A percentile compares a stretch with the other conserved stretches of the same genome.
Evolutionary conservation across 2,329 filamentous ascomycete species (phyloP).

Genomic region (Nectriaceae sp.): DNA sequence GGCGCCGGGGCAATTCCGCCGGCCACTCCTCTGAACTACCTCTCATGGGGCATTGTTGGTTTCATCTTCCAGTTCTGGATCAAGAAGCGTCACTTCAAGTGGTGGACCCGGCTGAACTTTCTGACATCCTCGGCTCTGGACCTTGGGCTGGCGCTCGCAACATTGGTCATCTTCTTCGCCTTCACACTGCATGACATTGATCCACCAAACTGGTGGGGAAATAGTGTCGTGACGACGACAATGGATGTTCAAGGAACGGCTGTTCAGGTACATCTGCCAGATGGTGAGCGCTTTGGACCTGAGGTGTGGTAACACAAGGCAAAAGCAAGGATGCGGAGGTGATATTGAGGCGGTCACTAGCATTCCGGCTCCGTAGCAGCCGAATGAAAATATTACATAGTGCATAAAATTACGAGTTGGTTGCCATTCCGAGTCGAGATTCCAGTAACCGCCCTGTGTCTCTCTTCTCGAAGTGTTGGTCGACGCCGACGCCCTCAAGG

Average conservation of each 20-base stretch:
- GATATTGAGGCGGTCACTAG: background rate
- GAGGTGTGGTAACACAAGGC: constrained; percentile 45
- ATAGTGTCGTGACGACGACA: constrained; percentile 57
- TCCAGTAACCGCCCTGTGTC: too few relatives aligned
- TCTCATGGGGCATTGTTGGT: constrained; percentile 72
- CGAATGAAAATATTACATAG: background rate
- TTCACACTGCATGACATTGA: constrained; percentile 64
- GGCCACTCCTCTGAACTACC: constrained; percentile 73
- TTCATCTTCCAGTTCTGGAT: constrained; percentile 71
- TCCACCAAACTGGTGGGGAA: constrained; percentile 72
- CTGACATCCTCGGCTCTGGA: constrained; percentile 71
- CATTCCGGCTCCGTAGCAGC: background rate
- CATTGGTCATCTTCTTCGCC: constrained; percentile 70
- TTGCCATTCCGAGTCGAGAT: too few relatives aligned
- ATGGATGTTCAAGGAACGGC: constrained; percentile 63
- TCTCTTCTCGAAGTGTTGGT: too few relatives aligned
- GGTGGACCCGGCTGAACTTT: constrained; percentile 77
- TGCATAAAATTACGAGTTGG: too few relatives aligned
- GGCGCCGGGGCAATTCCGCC: constrained; percentile 60
- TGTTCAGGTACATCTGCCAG: constrained; percentile 52
- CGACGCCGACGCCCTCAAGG: too few relatives aligned
- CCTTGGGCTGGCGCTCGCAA: constrained; percentile 66
- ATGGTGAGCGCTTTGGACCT: constrained; percentile 65
- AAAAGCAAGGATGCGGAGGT: constrained; percentile 1
- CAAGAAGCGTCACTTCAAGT: constrained; percentile 62